Percentiles rank a stretch among this genome's conserved stretches.
Evolutionary conservation across 78 protist species (phyloP).

Genomic region (Planoprotostelium fungivorum): DNA sequence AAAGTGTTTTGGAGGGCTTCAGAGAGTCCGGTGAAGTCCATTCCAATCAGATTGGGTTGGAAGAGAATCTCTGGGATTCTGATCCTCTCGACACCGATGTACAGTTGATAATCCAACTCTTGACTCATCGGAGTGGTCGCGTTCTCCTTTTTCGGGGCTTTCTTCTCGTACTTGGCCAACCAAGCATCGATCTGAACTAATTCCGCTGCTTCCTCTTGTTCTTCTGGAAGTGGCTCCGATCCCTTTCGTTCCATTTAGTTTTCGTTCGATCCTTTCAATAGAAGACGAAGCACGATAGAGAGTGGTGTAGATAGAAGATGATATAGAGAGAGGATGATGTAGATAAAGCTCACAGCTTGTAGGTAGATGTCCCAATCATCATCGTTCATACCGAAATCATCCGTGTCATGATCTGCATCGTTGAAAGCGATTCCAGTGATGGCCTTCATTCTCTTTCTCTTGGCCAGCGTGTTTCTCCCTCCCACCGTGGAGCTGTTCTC

Average conservation of each 20-base stretch:
- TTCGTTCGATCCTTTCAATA: conserved; percentile 4
- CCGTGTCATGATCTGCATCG: neutral
- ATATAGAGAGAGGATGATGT: too few relatives aligned
- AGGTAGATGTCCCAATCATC: neutral
- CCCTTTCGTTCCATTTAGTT: conserved; percentile 4
- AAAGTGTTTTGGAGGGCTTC: conserved; percentile 16
- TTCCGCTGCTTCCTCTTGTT: conserved; percentile 12
- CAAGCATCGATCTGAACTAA: conserved; percentile 14
- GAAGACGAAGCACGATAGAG: too few relatives aligned
- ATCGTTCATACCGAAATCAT: neutral
- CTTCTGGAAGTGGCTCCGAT: conserved; percentile 15
- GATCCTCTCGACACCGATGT: conserved; percentile 45
- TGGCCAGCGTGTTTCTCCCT: neutral
- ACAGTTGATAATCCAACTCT: conserved; percentile 27
- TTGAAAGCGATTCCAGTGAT: neutral
- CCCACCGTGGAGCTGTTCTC: neutral
- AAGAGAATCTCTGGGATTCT: conserved; percentile 32
- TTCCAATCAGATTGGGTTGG: conserved; percentile 45
- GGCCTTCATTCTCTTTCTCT: neutral
- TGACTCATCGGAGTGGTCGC: conserved; percentile 1
- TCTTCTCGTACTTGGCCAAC: conserved; percentile 39
- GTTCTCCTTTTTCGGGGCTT: neutral
- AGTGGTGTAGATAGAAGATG: too few relatives aligned
- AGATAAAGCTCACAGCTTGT: neutral
- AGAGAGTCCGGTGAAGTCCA: conserved; percentile 42